A percentile compares a stretch with the other conserved stretches of the same genome.
These are phyloP conservation scores for Debaryomyces castellii DNA, from an alignment of 805 yeast genomes.

Conservation along the genomic window DNA sequence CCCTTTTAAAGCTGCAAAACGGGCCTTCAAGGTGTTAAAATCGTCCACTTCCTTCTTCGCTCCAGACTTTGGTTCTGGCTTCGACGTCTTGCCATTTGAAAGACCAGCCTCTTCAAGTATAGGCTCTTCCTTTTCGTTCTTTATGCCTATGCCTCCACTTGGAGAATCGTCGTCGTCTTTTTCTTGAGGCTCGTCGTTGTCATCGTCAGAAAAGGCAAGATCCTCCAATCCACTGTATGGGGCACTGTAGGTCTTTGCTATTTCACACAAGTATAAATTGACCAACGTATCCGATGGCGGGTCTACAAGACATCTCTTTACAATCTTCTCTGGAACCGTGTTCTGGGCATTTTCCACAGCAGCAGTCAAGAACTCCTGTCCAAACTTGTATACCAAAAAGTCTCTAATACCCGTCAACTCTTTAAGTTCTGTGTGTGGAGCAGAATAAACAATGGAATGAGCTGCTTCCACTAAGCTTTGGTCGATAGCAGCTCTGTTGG, in stretches of 20 bases:
- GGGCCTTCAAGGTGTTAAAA: slow-evolving; percentile 61
- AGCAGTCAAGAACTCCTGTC: slow-evolving; percentile 59
- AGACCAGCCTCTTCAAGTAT: slow-evolving; percentile 19
- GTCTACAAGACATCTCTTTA: slow-evolving; percentile 58
- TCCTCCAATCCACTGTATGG: slow-evolving; percentile 59
- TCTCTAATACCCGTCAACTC: slow-evolving; percentile 66
- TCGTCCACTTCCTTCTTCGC: slow-evolving; percentile 46
- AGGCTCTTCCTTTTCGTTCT: slow-evolving; percentile 17
- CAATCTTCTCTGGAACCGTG: slow-evolving; percentile 67
- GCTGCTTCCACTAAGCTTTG: slow-evolving; percentile 75
- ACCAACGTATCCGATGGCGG: slow-evolving; percentile 71
- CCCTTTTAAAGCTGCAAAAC: slow-evolving; percentile 73
- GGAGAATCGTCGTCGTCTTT: slow-evolving; percentile 32
- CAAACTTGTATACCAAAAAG: slow-evolving; percentile 59
- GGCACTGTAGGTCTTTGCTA: slow-evolving; percentile 75
- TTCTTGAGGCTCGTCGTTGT: slow-evolving; percentile 21
- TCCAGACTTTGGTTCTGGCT: slow-evolving; percentile 24
- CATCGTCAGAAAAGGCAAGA: slow-evolving; percentile 17
- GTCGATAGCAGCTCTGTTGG: slow-evolving; percentile 43
- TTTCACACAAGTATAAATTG: slow-evolving; percentile 68
- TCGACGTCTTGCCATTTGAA: slow-evolving; percentile 8
- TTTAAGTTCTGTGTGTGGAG: slow-evolving; percentile 73
- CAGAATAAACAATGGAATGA: slow-evolving; percentile 63
- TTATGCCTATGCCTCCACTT: slow-evolving; percentile 17
- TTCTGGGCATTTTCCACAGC: slow-evolving; percentile 51